Conservation (phyloP, 2,329 filamentous ascomycete species). For the Xylariales sp. region DNA sequence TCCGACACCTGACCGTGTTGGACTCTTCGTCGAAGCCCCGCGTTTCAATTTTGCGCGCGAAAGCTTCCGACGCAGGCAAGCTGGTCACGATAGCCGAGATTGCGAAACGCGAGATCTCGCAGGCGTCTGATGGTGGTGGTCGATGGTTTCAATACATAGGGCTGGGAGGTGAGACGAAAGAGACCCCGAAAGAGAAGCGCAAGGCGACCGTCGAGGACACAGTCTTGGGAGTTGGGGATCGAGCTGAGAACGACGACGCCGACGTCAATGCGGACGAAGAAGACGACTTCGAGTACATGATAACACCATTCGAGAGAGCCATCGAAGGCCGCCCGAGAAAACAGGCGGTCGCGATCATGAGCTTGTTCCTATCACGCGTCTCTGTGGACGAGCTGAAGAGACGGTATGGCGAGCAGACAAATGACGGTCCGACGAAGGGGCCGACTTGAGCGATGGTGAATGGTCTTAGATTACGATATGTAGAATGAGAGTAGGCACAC, state of each 20-base stretch:
- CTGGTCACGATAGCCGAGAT: constrained; percentile 66
- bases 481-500: too few species aligned
- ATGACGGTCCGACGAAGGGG: constrained; percentile 16
- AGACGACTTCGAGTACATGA: constrained; percentile 53
- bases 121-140: constrained; percentile 33
- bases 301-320: constrained; percentile 51
- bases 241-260: constrained; percentile 32
- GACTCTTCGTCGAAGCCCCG: constrained; percentile 26
- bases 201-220: constrained; percentile 38
- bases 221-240: constrained; percentile 25
- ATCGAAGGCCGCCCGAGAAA: constrained; percentile 41
- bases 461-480: too few species aligned
- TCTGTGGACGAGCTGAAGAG: constrained; percentile 52
- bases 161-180: constrained; percentile 41
- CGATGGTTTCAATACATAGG: constrained; percentile 54
- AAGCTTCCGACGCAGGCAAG: constrained; percentile 52
- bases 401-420: constrained; percentile 43
- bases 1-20: constrained; percentile 37
- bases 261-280: constrained; percentile 28
- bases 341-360: constrained; percentile 49
- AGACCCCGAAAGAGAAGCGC: constrained; percentile 22
- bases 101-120: constrained; percentile 50
- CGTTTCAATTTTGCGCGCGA: constrained; percentile 44
- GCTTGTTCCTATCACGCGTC: constrained; percentile 52
- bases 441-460: background rate